Evolutionary conservation across 768 basidiomycete species (phyloP), one percentile per base, ranked within the genome.

Genomic region (Amanita fuliginea): DNA sequence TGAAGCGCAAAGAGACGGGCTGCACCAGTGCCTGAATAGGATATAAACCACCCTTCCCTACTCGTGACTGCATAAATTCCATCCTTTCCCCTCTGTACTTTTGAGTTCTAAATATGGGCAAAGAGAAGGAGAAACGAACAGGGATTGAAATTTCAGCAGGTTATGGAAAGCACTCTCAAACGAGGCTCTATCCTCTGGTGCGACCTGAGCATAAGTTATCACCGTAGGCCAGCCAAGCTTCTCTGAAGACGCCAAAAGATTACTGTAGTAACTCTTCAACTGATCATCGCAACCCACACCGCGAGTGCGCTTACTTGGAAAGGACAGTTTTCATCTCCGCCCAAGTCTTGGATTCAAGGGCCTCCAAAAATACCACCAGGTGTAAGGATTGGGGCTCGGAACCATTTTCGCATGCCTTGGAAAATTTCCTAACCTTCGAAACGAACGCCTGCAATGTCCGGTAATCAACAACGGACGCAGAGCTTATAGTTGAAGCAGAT

Each of bases 1-100:
- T 89, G 72, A 97, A 99, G 16, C 96, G 78, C 52, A 91, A 65
- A 1, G 84, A 71, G 43, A 99, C 74, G 1, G 94, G 88, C 39
- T 83, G 80, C 3, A 91, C 76, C 14, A 99, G 76, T 2, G 87
- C 83, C 60, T 90, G 83, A 14, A 98, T 58, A 1, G 96, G 78
- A 63, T 94, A 94, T 30, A 97, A 60, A 0, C 83, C 81, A 42
- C 79, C 74, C 58, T 74, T 69, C 55, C 72, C 69, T 7, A 54
- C 37, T 30, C 16, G 34, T 42, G 54, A 22, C 47, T 51, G 30
- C 42, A 57, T 51, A 51, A 41, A 35, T 47, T 28, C 28, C 9
- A 9, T 1, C 9, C 28, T 28, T 28, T 76, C 69, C 10, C 79
- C 81, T 30, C 86, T 86, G 49, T 47, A 34, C 55, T 34, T 40